Percentiles rank a stretch among this genome's conserved stretches.
Evolutionary conservation across 768 basidiomycete genomes (phyloP).

Genomic region (Tricholoma matsutake): DNA sequence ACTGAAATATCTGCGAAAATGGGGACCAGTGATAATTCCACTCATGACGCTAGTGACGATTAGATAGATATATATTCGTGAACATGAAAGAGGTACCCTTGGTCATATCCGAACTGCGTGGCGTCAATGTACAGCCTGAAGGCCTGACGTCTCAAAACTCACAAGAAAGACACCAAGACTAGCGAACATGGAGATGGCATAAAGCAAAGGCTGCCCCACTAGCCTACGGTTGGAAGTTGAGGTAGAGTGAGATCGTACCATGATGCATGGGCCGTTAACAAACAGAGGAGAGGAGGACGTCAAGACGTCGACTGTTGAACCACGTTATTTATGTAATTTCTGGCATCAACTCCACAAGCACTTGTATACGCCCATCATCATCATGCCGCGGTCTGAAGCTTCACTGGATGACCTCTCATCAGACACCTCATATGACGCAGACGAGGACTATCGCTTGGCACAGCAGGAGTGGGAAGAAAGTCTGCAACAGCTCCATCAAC

Average conservation of each 20-base stretch:
- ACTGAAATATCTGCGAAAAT: conserved; percentile 81
- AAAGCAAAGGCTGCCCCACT: conserved; percentile 76
- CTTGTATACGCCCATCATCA: too few species aligned
- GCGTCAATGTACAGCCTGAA: conserved; percentile 4
- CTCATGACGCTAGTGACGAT: conserved; percentile 67
- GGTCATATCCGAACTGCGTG: conserved; percentile 78
- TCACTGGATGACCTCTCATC: conserved; percentile 63
- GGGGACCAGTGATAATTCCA: conserved; percentile 85
- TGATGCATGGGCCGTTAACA: conserved; percentile 44
- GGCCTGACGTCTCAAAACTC: conserved; percentile 25
- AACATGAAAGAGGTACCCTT: conserved; percentile 52
- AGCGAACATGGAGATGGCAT: conserved; percentile 76
- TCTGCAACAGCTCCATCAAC: conserved; percentile 76
- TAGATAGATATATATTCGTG: conserved; percentile 14
- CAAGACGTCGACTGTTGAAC: too few species aligned
- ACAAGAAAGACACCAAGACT: conserved; percentile 86
- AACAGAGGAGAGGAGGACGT: conserved; percentile 1
- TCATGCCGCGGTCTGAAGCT: conserved; percentile 60
- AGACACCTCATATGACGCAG: conserved; percentile 52
- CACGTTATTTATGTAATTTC: too few species aligned
- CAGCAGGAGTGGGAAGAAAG: conserved; percentile 96
- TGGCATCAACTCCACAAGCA: too few species aligned
- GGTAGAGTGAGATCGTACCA: conserved; percentile 37
- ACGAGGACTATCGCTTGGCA: conserved; percentile 71
- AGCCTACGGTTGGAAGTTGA: conserved; percentile 45